Evolutionary conservation across 2,329 filamentous ascomycete genomes (phyloP).

Genomic region (Pseudogymnoascus sp.): DNA sequence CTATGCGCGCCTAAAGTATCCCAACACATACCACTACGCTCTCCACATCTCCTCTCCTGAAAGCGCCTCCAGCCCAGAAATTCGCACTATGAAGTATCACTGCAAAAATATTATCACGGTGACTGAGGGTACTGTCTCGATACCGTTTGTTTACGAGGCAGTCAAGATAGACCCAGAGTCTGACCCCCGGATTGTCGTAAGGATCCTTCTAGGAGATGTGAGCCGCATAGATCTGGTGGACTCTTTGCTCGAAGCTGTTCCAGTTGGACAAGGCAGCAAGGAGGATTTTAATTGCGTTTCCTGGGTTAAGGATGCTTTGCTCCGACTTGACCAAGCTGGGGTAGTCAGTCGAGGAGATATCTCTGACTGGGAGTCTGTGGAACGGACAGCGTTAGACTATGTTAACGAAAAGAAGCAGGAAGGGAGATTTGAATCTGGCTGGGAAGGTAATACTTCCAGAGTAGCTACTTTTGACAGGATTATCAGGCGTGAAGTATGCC

Average conservation of each 20-base stretch:
- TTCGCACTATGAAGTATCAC: neutral
- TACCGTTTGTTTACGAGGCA: neutral
- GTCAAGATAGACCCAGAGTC: neutral
- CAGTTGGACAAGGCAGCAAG: neutral
- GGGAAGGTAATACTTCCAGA: neutral
- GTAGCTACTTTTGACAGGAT: neutral
- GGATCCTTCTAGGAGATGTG: neutral
- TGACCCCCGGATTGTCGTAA: neutral
- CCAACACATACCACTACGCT: neutral
- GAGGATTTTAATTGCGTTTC: neutral
- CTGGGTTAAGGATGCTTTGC: neutral
- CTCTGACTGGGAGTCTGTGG: neutral
- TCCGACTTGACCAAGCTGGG: neutral
- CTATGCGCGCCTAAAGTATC: neutral
- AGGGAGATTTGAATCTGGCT: neutral
- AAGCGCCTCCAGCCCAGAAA: neutral
- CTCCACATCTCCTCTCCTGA: neutral
- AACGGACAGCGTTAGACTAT: neutral
- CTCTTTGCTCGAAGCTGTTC: neutral
- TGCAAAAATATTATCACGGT: constrained; percentile 29
- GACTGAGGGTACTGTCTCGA: neutral
- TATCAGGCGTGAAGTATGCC: neutral
- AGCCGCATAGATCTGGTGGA: neutral
- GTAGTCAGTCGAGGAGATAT: neutral
- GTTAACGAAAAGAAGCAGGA: neutral